Evolutionary conservation across 257 asterid genomes (phyloP).

Genomic region (Solanum virginianum): DNA sequence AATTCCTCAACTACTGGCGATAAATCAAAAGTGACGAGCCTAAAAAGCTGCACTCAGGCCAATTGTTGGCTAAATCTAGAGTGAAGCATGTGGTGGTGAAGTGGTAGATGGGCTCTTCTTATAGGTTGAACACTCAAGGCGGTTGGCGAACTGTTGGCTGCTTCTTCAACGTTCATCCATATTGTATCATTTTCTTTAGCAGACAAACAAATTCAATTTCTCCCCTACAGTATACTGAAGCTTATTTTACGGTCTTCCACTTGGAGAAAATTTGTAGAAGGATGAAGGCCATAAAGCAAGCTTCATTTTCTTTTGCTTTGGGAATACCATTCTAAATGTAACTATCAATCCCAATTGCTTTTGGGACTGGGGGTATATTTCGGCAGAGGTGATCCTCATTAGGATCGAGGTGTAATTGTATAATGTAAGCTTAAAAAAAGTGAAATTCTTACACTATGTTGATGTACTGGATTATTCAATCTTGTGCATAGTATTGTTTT

Average conservation of each 20-base stretch:
- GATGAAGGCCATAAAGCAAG: neutral
- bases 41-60: neutral
- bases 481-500: neutral
- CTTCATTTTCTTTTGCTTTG: neutral
- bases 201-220: neutral
- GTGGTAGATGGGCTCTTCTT: neutral
- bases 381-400: neutral
- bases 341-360: neutral
- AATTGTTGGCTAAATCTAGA: neutral
- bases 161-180: neutral
- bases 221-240: neutral
- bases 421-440: neutral
- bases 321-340: neutral
- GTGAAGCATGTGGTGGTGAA: neutral
- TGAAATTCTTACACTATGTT: neutral
- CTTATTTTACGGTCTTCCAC: neutral
- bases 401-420: neutral
- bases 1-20: neutral
- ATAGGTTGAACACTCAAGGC: neutral
- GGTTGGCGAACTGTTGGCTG: neutral
- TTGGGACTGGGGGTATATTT: neutral
- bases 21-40: neutral
- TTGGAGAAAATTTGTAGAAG: neutral
- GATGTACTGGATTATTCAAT: neutral
- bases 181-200: neutral